Percentiles rank a stretch among this genome's conserved stretches.
Conservation (phyloP, 2,329 filamentous ascomycete genomes). For the Didymosphaeria variabile region DNA sequence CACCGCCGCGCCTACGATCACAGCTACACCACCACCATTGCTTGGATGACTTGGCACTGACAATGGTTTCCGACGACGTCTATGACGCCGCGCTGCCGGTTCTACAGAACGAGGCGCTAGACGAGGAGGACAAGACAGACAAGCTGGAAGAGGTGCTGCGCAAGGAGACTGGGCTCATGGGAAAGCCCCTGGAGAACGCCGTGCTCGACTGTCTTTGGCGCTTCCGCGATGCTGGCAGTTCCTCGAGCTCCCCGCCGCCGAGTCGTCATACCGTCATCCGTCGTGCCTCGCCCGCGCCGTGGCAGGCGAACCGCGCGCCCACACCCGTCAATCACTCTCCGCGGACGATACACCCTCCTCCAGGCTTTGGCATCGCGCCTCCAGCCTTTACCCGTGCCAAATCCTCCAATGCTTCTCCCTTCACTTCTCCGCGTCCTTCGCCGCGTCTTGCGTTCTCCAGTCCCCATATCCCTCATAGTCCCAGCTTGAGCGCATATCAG, state of each 20-base stretch:
- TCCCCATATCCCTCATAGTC: constrained; percentile 91
- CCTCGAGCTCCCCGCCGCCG: constrained; percentile 80
- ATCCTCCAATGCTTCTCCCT: constrained; percentile 83
- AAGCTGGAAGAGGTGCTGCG: constrained; percentile 86
- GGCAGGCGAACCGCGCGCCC: constrained; percentile 77
- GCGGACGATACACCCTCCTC: constrained; percentile 79
- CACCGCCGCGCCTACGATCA: neutral
- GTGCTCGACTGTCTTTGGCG: constrained; percentile 92
- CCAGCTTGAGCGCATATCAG: constrained; percentile 92
- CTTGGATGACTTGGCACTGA: constrained; percentile 30
- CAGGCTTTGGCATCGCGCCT: constrained; percentile 77
- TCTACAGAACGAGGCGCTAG: constrained; percentile 80
- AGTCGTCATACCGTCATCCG: constrained; percentile 90
- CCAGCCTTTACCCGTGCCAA: constrained; percentile 79
- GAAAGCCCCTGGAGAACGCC: constrained; percentile 83
- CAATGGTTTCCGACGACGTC: constrained; percentile 90
- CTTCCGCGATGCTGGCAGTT: constrained; percentile 70
- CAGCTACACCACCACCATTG: neutral
- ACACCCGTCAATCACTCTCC: constrained; percentile 87
- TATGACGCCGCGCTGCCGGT: constrained; percentile 92
- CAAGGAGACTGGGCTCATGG: constrained; percentile 78
- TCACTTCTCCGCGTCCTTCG: constrained; percentile 91
- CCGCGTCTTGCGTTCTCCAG: constrained; percentile 90
- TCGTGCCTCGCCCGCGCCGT: constrained; percentile 89
- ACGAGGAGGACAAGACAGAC: constrained; percentile 96